Conservation (phyloP, 768 basidiomycete genomes). For the Kockovaella imperatae region DNA sequence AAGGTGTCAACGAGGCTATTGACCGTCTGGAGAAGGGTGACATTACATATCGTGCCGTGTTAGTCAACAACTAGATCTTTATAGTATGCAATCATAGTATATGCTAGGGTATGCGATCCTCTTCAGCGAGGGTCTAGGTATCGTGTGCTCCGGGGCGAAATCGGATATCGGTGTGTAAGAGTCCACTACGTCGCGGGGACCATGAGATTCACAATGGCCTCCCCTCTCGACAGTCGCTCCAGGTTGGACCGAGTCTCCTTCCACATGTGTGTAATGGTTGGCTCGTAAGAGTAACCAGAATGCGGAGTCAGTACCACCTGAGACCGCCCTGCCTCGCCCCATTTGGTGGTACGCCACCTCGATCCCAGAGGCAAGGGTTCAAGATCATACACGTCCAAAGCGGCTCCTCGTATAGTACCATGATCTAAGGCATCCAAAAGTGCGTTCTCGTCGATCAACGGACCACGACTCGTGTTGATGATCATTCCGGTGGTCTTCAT, state of each 20-base stretch:
- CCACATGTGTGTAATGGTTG: slow-evolving; percentile 10
- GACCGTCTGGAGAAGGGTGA: no score
- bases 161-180: no score
- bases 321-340: slow-evolving; percentile 13
- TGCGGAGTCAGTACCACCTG: slow-evolving; percentile 20
- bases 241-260: slow-evolving; percentile 8
- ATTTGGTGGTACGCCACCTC: slow-evolving; percentile 11
- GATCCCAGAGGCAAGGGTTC: slow-evolving; percentile 49
- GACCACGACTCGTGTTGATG: slow-evolving; percentile 62
- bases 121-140: no score
- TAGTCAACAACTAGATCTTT: no score
- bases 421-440: slow-evolving; percentile 51
- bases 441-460: slow-evolving; percentile 57
- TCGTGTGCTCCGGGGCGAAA: no score
- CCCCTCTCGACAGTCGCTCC: slow-evolving; percentile 2
- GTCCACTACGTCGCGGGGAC: no score
- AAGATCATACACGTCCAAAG: slow-evolving; percentile 59
- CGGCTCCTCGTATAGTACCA: slow-evolving; percentile 54
- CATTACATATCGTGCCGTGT: no score
- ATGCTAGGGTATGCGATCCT: no score
- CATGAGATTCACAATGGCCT: slow-evolving; percentile 6
- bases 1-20: no score
- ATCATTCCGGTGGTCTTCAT: slow-evolving; percentile 58
- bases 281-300: slow-evolving; percentile 14
- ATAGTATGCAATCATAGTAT: no score